Conservation (phyloP, 768 basidiomycete species). For the Pulveroboletus sp. region DNA sequence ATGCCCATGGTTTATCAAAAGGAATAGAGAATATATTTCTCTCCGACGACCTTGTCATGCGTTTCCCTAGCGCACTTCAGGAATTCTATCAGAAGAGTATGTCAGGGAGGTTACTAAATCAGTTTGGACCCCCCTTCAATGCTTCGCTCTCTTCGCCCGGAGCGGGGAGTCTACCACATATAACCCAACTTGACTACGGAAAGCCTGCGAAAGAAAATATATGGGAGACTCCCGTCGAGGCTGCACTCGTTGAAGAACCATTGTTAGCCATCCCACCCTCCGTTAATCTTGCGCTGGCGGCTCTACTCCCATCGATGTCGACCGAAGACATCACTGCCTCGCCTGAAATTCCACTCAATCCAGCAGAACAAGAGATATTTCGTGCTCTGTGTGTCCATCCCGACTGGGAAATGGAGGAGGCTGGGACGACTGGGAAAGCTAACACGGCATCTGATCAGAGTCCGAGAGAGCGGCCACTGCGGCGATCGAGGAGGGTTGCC, state of each 20-base stretch:
- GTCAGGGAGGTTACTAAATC: constrained; percentile 44
- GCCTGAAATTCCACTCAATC: constrained; percentile 50
- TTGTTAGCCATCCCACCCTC: constrained; percentile 23
- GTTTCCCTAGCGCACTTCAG: constrained; percentile 58
- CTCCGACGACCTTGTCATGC: constrained; percentile 54
- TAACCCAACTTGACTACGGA: constrained; percentile 2
- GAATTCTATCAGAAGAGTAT: constrained; percentile 50
- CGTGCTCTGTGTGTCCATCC: constrained; percentile 55
- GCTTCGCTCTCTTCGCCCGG: constrained; percentile 33
- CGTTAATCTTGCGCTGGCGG: constrained; percentile 29
- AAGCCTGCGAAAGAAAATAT: constrained; percentile 7
- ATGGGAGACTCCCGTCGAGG: constrained; percentile 22
- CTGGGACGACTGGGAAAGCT: constrained; percentile 6
- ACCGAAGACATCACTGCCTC: constrained; percentile 5
- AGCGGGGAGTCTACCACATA: neutral
- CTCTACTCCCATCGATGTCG: constrained; percentile 19
- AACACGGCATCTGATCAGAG: neutral
- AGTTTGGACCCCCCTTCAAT: constrained; percentile 63
- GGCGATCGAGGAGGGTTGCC: constrained; percentile 65
- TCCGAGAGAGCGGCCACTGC: constrained; percentile 13
- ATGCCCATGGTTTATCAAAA: constrained; percentile 25
- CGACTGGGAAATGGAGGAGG: constrained; percentile 45
- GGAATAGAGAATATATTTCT: constrained; percentile 52
- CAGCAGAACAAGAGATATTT: constrained; percentile 70
- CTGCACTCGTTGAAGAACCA: constrained; percentile 20